These are phyloP conservation scores for Chlorophyllum brunneum DNA, from an alignment of 768 basidiomycete species.

Conservation along the genomic window DNA sequence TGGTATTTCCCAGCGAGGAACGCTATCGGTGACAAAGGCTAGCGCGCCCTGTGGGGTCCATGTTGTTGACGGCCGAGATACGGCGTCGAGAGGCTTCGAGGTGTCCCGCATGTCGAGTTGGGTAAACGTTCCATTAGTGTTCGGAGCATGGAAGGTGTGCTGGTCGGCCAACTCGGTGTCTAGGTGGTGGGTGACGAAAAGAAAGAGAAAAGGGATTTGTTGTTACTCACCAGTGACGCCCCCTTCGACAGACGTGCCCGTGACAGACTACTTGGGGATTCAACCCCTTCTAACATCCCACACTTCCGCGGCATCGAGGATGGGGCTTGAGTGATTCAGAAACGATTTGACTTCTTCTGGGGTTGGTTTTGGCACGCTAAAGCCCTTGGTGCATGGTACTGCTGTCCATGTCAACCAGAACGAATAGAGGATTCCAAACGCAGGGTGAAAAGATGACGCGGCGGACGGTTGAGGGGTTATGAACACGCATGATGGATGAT, in stretches of 20 bases:
- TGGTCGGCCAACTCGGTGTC: slow-evolving; percentile 69
- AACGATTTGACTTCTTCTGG: background rate
- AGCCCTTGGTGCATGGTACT: slow-evolving; percentile 50
- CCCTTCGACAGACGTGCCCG: slow-evolving; percentile 61
- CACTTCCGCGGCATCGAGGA: slow-evolving; percentile 68
- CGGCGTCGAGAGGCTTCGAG: slow-evolving; percentile 60
- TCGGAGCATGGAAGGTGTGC: slow-evolving; percentile 69
- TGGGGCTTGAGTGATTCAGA: slow-evolving; percentile 1
- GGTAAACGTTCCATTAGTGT: slow-evolving; percentile 72
- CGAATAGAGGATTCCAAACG: slow-evolving; percentile 61
- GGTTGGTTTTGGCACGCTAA: slow-evolving; percentile 12
- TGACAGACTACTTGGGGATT: slow-evolving; percentile 80
- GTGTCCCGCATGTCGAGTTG: slow-evolving; percentile 72
- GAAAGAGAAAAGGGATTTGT: background rate
- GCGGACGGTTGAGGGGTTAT: slow-evolving; percentile 65
- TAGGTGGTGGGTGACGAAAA: slow-evolving; percentile 30
- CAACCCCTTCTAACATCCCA: slow-evolving; percentile 84
- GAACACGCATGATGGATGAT: slow-evolving; percentile 66
- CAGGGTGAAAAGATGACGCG: slow-evolving; percentile 70
- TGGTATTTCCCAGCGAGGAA: slow-evolving; percentile 57
- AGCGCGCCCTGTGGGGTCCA: slow-evolving; percentile 69
- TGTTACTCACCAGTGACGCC: slow-evolving; percentile 64
- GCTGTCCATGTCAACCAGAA: slow-evolving; percentile 65
- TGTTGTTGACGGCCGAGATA: slow-evolving; percentile 57
- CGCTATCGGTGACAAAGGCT: slow-evolving; percentile 61